phyloP scores from a whole-genome alignment of 208 protist genomes.

The Trypanosoma scelopori region DNA sequence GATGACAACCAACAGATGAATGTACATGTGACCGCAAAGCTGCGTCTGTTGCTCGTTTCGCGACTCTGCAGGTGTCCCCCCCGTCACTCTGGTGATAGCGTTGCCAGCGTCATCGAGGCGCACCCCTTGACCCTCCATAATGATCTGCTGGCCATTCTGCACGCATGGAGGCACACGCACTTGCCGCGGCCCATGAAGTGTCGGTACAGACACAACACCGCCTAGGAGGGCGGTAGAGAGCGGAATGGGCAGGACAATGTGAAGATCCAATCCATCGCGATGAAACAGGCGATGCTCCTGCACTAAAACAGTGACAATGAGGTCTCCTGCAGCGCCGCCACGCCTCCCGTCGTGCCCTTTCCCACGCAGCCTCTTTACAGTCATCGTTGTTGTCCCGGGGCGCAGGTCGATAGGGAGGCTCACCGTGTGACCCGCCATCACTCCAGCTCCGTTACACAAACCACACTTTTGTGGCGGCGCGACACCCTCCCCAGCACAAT shows the following conservation, averaged over 20 bases:
- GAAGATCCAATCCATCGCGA: slow-evolving; percentile 47
- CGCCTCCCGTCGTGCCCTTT: slow-evolving; percentile 82
- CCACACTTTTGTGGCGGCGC: slow-evolving; percentile 62
- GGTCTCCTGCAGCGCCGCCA: slow-evolving; percentile 69
- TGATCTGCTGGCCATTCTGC: slow-evolving; percentile 65
- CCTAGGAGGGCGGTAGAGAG: slow-evolving; percentile 77
- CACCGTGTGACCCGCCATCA: slow-evolving; percentile 33
- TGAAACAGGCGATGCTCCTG: slow-evolving; percentile 77
- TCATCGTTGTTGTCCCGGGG: slow-evolving; percentile 33
- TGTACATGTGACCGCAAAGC: slow-evolving; percentile 32
- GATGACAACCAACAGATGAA: slow-evolving; percentile 75
- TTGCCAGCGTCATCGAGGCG: not conserved
- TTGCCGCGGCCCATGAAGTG: slow-evolving; percentile 26
- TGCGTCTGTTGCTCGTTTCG: not conserved
- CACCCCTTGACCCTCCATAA: slow-evolving; percentile 40
- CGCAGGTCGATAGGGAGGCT: slow-evolving; percentile 42
- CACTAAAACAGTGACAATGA: slow-evolving; percentile 76
- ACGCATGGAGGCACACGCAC: slow-evolving; percentile 77
- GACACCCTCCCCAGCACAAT: slow-evolving; percentile 73
- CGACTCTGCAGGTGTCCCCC: no score
- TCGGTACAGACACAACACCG: slow-evolving; percentile 64
- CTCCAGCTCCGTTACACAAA: slow-evolving; percentile 60
- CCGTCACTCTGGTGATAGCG: no score
- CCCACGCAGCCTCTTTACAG: slow-evolving; percentile 39
- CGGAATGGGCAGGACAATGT: slow-evolving; percentile 79